Percentiles rank a stretch among this genome's conserved stretches.
phyloP scores from a whole-genome alignment of 179 eudicot species.

The Silene noctiflora region DNA sequence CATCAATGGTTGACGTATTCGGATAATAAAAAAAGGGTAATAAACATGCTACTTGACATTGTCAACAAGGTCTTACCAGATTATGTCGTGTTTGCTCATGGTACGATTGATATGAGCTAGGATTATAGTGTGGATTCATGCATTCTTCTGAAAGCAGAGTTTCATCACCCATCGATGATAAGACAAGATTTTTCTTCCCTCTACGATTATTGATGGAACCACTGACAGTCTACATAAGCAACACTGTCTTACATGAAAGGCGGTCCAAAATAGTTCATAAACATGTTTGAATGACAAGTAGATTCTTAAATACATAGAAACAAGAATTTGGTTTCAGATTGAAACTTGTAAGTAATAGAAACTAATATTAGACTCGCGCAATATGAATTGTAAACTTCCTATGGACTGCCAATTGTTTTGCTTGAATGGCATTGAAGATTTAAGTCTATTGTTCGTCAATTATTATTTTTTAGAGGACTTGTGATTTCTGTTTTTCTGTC shows the following conservation, averaged over 20 bases:
- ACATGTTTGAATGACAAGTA: neutral
- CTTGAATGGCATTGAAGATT: neutral
- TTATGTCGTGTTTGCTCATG: slow-evolving; percentile 74
- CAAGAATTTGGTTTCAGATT: slow-evolving; percentile 1
- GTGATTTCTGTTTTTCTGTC: neutral
- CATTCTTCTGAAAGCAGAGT: slow-evolving; percentile 64
- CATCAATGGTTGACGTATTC: slow-evolving; percentile 6
- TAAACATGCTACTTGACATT: slow-evolving; percentile 14
- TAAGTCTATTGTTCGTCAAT: neutral
- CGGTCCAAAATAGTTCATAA: slow-evolving; percentile 1
- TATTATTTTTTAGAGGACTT: neutral
- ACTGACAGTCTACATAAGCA: slow-evolving; percentile 36
- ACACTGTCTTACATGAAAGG: neutral
- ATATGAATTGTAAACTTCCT: slow-evolving; percentile 5
- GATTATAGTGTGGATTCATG: slow-evolving; percentile 60
- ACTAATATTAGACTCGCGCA: neutral
- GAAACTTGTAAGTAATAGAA: neutral
- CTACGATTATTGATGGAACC: slow-evolving; percentile 69
- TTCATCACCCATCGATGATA: slow-evolving; percentile 90
- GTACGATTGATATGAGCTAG: slow-evolving; percentile 61
- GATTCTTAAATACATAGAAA: neutral
- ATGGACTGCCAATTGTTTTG: neutral
- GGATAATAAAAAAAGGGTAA: slow-evolving; percentile 13
- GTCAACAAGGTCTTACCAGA: slow-evolving; percentile 50
- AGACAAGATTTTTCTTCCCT: slow-evolving; percentile 81